Evolutionary conservation across 768 basidiomycete species (phyloP).

Genomic region (Lentinula sp.): DNA sequence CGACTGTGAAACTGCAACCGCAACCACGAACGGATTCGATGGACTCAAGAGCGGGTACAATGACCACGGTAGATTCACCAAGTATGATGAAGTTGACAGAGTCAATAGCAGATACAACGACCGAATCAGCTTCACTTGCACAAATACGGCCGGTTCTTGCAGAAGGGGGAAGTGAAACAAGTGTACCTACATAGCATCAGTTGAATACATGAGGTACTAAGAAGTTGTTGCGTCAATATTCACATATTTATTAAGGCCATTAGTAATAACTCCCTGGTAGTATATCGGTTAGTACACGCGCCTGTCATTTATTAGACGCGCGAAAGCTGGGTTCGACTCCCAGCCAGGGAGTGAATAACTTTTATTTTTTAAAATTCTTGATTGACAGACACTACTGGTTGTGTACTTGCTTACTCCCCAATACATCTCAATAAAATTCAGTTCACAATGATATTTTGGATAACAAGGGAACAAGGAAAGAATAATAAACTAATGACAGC

Average conservation of each 20-base stretch:
- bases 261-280: neutral
- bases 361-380: neutral
- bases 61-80: neutral
- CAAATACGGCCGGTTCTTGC: neutral
- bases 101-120: neutral
- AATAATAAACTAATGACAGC: too few species aligned
- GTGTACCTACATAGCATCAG: neutral
- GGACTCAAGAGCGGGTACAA: neutral
- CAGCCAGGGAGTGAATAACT: neutral
- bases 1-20: neutral
- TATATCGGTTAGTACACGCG: neutral
- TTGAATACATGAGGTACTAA: too few species aligned
- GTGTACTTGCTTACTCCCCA: accelerated
- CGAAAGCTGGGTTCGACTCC: neutral
- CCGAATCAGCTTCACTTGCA: neutral
- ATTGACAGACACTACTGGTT: too few species aligned
- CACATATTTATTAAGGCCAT: neutral
- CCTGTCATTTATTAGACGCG: neutral
- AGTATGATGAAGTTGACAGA: neutral
- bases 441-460: too few species aligned
- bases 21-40: neutral
- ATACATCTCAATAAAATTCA: too few species aligned
- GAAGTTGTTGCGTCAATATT: too few species aligned
- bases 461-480: too few species aligned
- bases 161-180: neutral